phyloP scores from a whole-genome alignment of 2,329 filamentous ascomycete species.

The Trichoderma breve region DNA sequence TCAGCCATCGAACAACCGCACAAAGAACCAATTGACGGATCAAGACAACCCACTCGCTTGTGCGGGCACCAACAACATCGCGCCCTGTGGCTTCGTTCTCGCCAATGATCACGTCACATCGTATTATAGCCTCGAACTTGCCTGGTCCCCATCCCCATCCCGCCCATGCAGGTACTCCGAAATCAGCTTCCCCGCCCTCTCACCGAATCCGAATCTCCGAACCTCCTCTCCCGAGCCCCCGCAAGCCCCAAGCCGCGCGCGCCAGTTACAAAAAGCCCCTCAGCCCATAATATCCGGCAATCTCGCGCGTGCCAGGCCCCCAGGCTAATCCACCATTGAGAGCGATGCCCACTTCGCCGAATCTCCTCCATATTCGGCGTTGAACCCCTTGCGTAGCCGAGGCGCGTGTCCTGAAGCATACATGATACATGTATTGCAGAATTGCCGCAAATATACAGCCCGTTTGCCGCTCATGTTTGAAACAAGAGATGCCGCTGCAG shows the following conservation, averaged over 20 bases:
- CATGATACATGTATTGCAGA: neutral
- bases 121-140: neutral
- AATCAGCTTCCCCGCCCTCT: neutral
- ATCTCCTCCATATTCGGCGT: slow-evolving; percentile 3
- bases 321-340: neutral
- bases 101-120: neutral
- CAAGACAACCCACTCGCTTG: neutral
- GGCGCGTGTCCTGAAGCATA: neutral
- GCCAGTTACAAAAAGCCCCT: neutral
- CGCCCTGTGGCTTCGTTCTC: neutral
- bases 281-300: slow-evolving; percentile 1
- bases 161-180: slow-evolving; percentile 5
- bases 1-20: neutral
- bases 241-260: neutral
- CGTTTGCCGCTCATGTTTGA: neutral
- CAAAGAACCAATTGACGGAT: neutral
- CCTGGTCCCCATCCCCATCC: neutral
- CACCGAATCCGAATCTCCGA: slow-evolving; percentile 11
- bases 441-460: neutral
- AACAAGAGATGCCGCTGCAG: neutral
- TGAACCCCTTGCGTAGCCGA: neutral
- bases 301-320: neutral
- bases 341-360: neutral
- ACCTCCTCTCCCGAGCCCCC: neutral
- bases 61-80: slow-evolving; percentile 13